Percentiles rank a stretch among this genome's conserved stretches.
phyloP scores from a whole-genome alignment of 768 basidiomycete species.

The Hericium rajendrae region DNA sequence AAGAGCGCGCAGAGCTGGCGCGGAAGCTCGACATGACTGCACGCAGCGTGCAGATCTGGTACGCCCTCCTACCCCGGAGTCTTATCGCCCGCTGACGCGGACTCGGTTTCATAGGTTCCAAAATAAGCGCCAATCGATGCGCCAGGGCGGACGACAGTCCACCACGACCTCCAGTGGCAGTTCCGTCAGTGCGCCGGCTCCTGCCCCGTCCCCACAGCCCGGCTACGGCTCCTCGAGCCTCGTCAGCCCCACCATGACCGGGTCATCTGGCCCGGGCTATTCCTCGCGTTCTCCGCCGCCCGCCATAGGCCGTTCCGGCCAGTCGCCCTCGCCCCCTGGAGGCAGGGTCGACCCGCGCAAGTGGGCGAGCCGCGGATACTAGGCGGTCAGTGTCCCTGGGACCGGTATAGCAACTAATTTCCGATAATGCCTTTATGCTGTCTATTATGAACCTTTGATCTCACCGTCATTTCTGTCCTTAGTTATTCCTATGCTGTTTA shows the following conservation, averaged over 20 bases:
- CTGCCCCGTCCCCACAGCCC: background rate
- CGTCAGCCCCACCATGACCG: slow-evolving; percentile 7
- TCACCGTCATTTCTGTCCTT: background rate
- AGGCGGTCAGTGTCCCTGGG: slow-evolving; percentile 5
- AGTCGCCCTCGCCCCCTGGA: slow-evolving; percentile 10
- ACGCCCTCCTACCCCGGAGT: slow-evolving; percentile 13
- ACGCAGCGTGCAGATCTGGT: slow-evolving; percentile 85
- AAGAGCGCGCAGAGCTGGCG: slow-evolving; percentile 71
- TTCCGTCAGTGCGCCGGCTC: background rate
- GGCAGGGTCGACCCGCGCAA: slow-evolving; percentile 8
- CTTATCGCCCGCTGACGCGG: background rate
- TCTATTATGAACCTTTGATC: background rate
- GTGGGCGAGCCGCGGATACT: slow-evolving; percentile 9
- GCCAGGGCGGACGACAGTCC: slow-evolving; percentile 8
- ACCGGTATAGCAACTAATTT: slow-evolving; percentile 7
- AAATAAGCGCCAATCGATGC: slow-evolving; percentile 11
- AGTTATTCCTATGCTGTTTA: background rate
- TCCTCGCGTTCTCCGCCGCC: slow-evolving; percentile 10
- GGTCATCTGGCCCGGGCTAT: background rate
- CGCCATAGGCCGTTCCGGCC: background rate
- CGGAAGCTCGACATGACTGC: slow-evolving; percentile 76
- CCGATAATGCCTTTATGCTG: slow-evolving; percentile 3
- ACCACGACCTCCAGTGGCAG: background rate
- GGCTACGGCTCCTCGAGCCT: background rate
- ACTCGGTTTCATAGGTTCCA: slow-evolving; percentile 11